Evolutionary conservation across 1,284 basidiomycete genomes (phyloP), one percentile per base, ranked within the genome.

Genomic region (Sanguinoderma infundibulare): DNA sequence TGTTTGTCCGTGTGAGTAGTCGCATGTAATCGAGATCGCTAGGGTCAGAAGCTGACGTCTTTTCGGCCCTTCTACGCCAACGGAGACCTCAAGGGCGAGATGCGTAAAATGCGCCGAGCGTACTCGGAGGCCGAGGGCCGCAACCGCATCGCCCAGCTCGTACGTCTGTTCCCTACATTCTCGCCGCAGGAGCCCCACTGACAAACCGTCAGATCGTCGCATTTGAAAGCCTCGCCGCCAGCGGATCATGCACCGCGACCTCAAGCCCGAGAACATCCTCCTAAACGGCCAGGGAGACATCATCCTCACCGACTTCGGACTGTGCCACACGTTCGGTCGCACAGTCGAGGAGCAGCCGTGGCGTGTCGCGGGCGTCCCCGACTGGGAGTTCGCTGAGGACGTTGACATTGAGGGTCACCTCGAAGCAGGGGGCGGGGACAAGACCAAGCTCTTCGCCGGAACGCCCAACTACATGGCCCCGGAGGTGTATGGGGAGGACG

Each of bases 261-360:
- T 75, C 60, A 61, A 75, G 72, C 87, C 86, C 2, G 86, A 89
- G 68, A 90, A 90, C 72, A 73, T 87, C 34, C 73, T 87, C 15
- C 72, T 87, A 20, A 81, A 82, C 51, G 73, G 75, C 0, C 76
- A 80, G 55, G 81, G 74, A 32, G 67, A 72, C 64, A 73, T 87
- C 58, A 84, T 87, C 68, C 77, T 90, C 42, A 83, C 85, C 30
- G 87, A 89, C 72, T 89, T 89, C 71, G 87, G 87, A 0, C 76
- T 89, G 3, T 85, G 85, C 66, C 81, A 81, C 1, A 83, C 86
- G 8, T 89, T 85, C 74, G 79, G 53, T 76, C 87, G 32, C 83
- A 83, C 55, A 20, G 15, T 51, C 2, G 53, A 53, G 4, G 53
- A 64, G 15, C 66, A 65, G 35, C 64, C 64, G 36, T 69, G 67